Evolutionary conservation across 345 rosid genomes (phyloP).

Genomic region (Eucalyptus sideroxylon): DNA sequence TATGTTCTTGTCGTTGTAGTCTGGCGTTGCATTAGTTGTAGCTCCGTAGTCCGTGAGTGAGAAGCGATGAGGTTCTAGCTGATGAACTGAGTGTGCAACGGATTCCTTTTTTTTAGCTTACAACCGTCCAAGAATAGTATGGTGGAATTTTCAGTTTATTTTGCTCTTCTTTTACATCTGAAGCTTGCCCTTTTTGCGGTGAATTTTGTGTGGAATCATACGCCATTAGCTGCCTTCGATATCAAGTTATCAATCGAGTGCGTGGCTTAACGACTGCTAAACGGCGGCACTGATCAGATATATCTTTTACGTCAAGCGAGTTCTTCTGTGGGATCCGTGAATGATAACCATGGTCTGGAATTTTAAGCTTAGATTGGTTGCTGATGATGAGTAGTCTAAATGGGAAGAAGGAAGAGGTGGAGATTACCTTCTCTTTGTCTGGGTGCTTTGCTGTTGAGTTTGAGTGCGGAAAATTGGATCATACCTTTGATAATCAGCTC

Average conservation of each 20-base stretch:
- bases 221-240: not conserved
- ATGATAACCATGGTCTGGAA: not conserved
- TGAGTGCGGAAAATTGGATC: not conserved
- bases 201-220: not conserved
- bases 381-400: not conserved
- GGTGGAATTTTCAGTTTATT: not conserved
- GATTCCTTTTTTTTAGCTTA: not conserved
- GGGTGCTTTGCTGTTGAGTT: not conserved
- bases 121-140: not conserved
- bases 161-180: not conserved
- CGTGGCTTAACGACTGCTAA: not conserved
- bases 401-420: not conserved
- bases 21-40: not conserved
- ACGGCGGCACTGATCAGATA: not conserved
- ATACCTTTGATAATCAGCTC: not conserved
- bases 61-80: not conserved
- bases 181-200: not conserved
- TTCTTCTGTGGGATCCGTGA: not conserved
- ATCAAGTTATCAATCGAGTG: not conserved
- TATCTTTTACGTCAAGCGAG: not conserved
- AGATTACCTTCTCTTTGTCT: not conserved
- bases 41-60: not conserved
- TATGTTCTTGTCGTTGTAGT: not conserved
- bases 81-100: not conserved
- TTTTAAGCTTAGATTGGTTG: not conserved